These are phyloP conservation scores for Remersonia thermophila DNA, from an alignment of 2,329 filamentous ascomycete genomes.

Conservation along the genomic window DNA sequence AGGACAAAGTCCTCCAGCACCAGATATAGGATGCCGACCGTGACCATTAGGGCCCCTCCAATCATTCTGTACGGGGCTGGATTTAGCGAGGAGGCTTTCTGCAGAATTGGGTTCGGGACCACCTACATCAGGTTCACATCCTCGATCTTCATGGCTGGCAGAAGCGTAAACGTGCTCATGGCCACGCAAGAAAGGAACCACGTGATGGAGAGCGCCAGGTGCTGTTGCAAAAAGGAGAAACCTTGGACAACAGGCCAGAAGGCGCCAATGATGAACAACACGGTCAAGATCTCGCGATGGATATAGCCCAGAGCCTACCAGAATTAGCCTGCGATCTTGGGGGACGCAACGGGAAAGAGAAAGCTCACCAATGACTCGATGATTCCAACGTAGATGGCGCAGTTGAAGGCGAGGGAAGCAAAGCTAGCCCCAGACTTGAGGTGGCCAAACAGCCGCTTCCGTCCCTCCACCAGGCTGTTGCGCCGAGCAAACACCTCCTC, in stretches of 20 bases:
- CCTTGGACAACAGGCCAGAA: slow-evolving; percentile 73
- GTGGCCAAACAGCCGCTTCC: slow-evolving; percentile 55
- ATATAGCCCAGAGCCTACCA: slow-evolving; percentile 83
- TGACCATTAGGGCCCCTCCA: slow-evolving; percentile 67
- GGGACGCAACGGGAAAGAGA: not conserved
- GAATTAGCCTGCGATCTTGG: slow-evolving; percentile 11
- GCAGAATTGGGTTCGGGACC: not conserved
- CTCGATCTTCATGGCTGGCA: slow-evolving; percentile 79
- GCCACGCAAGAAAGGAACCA: slow-evolving; percentile 68
- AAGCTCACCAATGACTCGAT: slow-evolving; percentile 62
- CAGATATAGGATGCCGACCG: slow-evolving; percentile 66
- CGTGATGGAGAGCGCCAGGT: slow-evolving; percentile 49
- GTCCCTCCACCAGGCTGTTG: slow-evolving; percentile 54
- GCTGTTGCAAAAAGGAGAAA: slow-evolving; percentile 53
- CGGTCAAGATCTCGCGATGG: slow-evolving; percentile 73
- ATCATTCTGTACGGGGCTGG: slow-evolving; percentile 39
- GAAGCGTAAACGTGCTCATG: slow-evolving; percentile 84
- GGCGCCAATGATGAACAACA: slow-evolving; percentile 62
- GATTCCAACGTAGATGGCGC: slow-evolving; percentile 55
- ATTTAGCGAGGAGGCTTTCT: slow-evolving; percentile 11
- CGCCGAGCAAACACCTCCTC: slow-evolving; percentile 81
- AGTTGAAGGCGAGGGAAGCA: slow-evolving; percentile 50
- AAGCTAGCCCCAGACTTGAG: slow-evolving; percentile 47
- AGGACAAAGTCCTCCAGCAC: slow-evolving; percentile 57
- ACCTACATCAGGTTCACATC: slow-evolving; percentile 60